Percentiles rank a stretch among this genome's conserved stretches.
phyloP scores from a whole-genome alignment of 176 grass and related monocot species.

The Oryza longistaminata region DNA sequence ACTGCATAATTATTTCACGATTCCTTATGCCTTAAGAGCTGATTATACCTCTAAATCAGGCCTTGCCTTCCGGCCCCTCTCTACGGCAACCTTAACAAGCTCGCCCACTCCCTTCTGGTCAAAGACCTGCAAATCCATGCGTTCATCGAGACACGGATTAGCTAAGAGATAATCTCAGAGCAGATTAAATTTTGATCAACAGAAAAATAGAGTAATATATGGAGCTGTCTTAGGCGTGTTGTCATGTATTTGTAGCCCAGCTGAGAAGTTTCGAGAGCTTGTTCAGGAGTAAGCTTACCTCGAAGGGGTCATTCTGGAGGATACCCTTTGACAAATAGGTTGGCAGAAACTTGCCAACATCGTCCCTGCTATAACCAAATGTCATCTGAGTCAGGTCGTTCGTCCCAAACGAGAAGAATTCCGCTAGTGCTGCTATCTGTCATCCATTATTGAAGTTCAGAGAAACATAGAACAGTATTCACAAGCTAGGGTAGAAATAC shows the following conservation, averaged over 20 bases:
- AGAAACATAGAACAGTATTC: neutral
- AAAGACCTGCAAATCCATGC: constrained; percentile 48
- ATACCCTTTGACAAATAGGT: constrained; percentile 90
- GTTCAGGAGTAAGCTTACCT: constrained; percentile 55
- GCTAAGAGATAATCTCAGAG: neutral
- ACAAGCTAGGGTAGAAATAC: neutral
- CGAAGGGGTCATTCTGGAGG: constrained; percentile 96
- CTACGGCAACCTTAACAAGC: constrained; percentile 69
- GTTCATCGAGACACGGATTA: neutral
- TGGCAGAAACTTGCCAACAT: constrained; percentile 91
- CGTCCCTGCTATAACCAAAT: constrained; percentile 97
- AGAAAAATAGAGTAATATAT: neutral
- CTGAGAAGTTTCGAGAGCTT: neutral
- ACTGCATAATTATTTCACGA: neutral
- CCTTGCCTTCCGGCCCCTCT: constrained; percentile 77
- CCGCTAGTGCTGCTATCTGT: constrained; percentile 92
- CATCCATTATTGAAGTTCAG: neutral
- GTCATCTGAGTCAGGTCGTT: constrained; percentile 99
- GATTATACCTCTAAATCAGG: constrained; percentile 79
- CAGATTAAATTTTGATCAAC: constrained; percentile 34
- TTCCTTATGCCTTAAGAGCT: neutral
- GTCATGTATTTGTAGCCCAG: neutral
- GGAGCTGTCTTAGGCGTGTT: neutral
- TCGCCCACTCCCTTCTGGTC: constrained; percentile 93
- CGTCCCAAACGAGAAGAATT: constrained; percentile 98